phyloP scores from a whole-genome alignment of 1,284 basidiomycete species.

The Irpex sp. region DNA sequence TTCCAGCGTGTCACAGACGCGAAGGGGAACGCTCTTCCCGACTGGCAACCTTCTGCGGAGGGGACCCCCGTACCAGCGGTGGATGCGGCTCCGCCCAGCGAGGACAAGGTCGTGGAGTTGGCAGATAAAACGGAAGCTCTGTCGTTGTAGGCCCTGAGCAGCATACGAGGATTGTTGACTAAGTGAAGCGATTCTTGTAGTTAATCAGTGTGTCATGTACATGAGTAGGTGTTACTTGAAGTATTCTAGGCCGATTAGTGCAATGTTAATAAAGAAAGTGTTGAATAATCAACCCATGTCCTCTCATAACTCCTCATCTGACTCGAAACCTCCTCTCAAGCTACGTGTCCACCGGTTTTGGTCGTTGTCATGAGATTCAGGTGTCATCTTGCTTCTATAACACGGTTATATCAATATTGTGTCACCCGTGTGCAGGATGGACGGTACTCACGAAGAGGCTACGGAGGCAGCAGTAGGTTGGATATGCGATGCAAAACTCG shows the following conservation, averaged over 20 bases:
- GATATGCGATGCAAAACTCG: not conserved
- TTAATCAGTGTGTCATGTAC: no score
- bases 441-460: not conserved
- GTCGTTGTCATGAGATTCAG: not conserved
- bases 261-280: not conserved
- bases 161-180: no score
- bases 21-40: conserved; percentile 25
- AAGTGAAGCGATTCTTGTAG: no score
- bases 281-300: not conserved
- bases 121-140: not conserved
- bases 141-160: not conserved
- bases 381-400: not conserved
- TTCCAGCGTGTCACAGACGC: conserved; percentile 57
- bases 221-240: not conserved
- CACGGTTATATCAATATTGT: no score
- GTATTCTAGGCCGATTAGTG: not conserved
- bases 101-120: not conserved
- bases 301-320: not conserved
- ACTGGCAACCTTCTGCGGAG: conserved; percentile 24
- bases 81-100: not conserved
- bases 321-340: not conserved
- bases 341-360: not conserved
- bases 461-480: not conserved
- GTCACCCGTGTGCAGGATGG: no score
- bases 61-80: not conserved